Conservation (phyloP, 176 grass and related monocot species). For the Coix lacrymajobi region DNA sequence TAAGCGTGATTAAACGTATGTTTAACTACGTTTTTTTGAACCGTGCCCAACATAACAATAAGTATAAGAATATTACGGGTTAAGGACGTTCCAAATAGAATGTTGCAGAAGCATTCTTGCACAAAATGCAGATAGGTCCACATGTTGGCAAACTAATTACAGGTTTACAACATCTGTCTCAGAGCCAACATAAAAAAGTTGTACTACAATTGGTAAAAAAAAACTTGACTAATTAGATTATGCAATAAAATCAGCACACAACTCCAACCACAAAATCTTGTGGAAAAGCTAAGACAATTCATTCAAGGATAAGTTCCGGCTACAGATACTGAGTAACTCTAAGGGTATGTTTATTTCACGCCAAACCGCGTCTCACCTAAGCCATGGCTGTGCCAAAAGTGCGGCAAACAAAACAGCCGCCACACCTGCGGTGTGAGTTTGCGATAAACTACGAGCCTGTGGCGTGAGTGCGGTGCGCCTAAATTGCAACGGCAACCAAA, state of each 20-base stretch:
- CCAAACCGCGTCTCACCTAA: background rate
- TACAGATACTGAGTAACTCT: background rate
- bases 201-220: background rate
- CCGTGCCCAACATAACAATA: background rate
- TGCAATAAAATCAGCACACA: background rate
- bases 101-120: background rate
- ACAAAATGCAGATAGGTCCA: background rate
- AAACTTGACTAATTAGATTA: background rate
- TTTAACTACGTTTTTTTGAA: too few relatives aligned
- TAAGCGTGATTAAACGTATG: too few relatives aligned
- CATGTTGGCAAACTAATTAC: background rate
- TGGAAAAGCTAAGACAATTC: background rate
- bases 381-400: background rate
- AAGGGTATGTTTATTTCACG: background rate
- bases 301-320: background rate
- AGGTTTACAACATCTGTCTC: background rate
- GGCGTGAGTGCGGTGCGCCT: background rate
- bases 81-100: constrained; percentile 1
- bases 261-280: background rate
- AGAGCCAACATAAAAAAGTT: background rate
- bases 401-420: background rate
- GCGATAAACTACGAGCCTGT: background rate
- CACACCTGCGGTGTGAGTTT: background rate
- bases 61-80: background rate
- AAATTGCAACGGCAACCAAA: background rate